Conservation (phyloP, 371 early-diverging fungal species). For the Mortierella sp. region DNA sequence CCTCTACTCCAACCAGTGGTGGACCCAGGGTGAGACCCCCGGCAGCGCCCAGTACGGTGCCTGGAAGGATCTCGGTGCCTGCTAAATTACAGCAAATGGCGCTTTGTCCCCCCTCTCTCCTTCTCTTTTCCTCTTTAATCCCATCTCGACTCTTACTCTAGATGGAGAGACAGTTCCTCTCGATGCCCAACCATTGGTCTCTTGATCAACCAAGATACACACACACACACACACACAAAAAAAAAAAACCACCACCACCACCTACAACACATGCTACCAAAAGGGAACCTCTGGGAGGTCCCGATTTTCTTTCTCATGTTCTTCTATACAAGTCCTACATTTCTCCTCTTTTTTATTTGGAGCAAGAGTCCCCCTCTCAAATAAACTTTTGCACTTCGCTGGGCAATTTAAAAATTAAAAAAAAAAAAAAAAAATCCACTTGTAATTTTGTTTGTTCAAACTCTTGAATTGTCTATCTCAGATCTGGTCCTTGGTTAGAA, state of each 20-base stretch:
- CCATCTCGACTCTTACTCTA: no score
- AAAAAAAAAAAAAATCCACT: slow-evolving; percentile 6
- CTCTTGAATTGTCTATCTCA: no score
- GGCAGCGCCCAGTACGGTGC: slow-evolving; percentile 21
- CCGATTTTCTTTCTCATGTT: neutral
- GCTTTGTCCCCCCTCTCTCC: no score
- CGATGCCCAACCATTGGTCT: no score
- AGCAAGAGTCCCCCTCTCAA: neutral
- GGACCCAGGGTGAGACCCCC: slow-evolving; percentile 58
- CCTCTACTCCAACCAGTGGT: slow-evolving; percentile 61
- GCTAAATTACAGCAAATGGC: slow-evolving; percentile 16
- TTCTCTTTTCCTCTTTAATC: neutral
- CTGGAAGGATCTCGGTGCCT: slow-evolving; percentile 57
- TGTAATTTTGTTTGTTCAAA: no score
- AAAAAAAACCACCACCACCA: no score
- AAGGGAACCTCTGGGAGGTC: no score
- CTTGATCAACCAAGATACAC: no score
- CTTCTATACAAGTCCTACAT: neutral
- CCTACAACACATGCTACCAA: no score
- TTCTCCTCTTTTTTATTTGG: neutral
- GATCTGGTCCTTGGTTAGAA: no score
- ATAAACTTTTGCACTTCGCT: slow-evolving; percentile 14
- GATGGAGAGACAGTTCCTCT: no score
- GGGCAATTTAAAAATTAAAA: slow-evolving; percentile 8
- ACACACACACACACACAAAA: no score